Evolutionary conservation across 495 filamentous ascomycete species (phyloP).

Genomic region (Aspergillus hancockii): DNA sequence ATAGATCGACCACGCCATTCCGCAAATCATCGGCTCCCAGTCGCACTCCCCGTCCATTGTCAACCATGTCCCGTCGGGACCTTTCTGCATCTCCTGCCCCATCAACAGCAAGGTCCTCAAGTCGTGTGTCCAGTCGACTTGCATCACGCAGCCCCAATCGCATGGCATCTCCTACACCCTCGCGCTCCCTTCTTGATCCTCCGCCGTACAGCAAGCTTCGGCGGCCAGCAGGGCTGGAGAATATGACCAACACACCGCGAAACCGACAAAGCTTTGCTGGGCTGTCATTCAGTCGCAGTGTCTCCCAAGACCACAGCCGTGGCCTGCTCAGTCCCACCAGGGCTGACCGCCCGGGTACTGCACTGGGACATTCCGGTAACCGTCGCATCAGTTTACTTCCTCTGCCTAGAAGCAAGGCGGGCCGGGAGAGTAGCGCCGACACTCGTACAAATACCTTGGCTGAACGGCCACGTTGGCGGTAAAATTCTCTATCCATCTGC

Average conservation of each 20-base stretch:
- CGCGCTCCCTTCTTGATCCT: slow-evolving; percentile 35
- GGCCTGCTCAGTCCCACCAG: slow-evolving; percentile 37
- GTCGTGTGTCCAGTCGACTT: slow-evolving; percentile 43
- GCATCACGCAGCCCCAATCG: slow-evolving; percentile 40
- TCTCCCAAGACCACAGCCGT: slow-evolving; percentile 29
- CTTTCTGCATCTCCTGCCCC: slow-evolving; percentile 45
- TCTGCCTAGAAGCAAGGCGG: slow-evolving; percentile 34
- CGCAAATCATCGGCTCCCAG: slow-evolving; percentile 48
- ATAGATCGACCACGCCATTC: slow-evolving; percentile 66
- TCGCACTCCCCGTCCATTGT: slow-evolving; percentile 41
- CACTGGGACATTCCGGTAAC: slow-evolving; percentile 45
- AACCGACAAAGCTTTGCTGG: slow-evolving; percentile 48
- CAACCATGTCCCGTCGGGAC: slow-evolving; percentile 41
- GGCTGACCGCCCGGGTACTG: slow-evolving; percentile 41
- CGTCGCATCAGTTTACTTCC: slow-evolving; percentile 54
- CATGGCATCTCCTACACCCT: slow-evolving; percentile 34
- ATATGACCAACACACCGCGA: slow-evolving; percentile 35
- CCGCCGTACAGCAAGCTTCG: slow-evolving; percentile 46
- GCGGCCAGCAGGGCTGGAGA: slow-evolving; percentile 22
- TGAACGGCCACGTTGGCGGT: slow-evolving; percentile 43
- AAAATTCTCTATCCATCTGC: not conserved
- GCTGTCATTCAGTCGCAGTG: slow-evolving; percentile 36
- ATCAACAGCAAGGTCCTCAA: slow-evolving; percentile 26
- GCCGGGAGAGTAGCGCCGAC: slow-evolving; percentile 29
- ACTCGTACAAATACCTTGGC: slow-evolving; percentile 30